Base-by-base conservation (phyloP, 768 basidiomycete genomes). In the Butyriboletus loyo region DNA sequence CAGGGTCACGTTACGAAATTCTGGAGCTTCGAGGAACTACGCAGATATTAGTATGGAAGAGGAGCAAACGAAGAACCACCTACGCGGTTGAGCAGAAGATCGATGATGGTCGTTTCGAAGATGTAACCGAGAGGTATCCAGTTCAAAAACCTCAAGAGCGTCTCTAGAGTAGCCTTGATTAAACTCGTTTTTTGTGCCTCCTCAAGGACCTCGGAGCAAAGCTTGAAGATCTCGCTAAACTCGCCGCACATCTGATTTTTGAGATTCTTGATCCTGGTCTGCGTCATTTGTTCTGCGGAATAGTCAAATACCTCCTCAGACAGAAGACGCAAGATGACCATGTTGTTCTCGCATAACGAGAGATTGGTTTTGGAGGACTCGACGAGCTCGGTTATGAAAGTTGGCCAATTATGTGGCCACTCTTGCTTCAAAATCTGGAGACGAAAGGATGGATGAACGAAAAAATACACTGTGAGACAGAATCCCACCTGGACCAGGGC, bases 121-220 rank as follows among this genome's bases (percentile, higher is more conserved):
- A 99, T 98, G 69, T 96, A 99, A 21, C 96, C 97, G 45, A 99
- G 76, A 44, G 97, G 97, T 64, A 99, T 99, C 97, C 97, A 98
- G 70, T 98, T 98, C 62, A 99, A 74, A 80, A 99, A 99, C 49
- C 93, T 81, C 56, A 98, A 77, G 17, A 99, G 77, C 0, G 97
- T 98, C 71, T 98, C 96, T 57, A 99, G 75, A 3, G 96, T 98
- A 15, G 88, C 90, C 70, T 83, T 94, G 76, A 98, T 95, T 53
- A 99, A 73, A 17, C 91, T 92, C 7, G 92, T 82, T 75, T 98
- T 98, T 66, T 90, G 87, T n/a, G 96, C 95, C 69, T 96, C 94
- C 66, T 94, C 93, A 34, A 99, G 77, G 24, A 99, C 94, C 72
- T 98, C 95, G 54, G 88, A 89, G 68, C 97, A 98, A 19, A 99